Conservation (phyloP, 2,329 filamentous ascomycete species). For the Fusarium verrucosum region DNA sequence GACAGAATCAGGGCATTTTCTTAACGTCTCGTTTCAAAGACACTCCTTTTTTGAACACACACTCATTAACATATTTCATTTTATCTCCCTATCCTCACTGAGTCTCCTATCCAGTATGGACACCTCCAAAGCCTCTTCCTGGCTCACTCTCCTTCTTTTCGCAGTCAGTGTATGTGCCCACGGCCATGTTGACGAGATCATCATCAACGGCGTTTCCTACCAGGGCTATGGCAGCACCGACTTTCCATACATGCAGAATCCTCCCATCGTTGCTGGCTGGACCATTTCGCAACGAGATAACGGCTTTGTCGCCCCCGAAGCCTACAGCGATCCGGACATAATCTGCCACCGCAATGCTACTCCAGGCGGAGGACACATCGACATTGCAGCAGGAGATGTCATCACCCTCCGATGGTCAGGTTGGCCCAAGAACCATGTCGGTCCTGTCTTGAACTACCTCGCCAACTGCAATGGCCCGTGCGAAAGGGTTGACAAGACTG, state of each 20-base stretch:
- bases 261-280: constrained; percentile 54
- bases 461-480: constrained; percentile 56
- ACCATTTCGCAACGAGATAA: constrained; percentile 54
- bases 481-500: constrained; percentile 52
- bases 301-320: constrained; percentile 59
- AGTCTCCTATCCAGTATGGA: constrained; percentile 1
- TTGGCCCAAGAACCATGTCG: constrained; percentile 61
- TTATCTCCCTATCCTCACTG: constrained; percentile 13
- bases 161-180: constrained; percentile 46
- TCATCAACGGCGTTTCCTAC: constrained; percentile 56
- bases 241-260: constrained; percentile 50
- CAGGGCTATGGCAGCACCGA: constrained; percentile 52
- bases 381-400: constrained; percentile 56
- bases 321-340: constrained; percentile 55
- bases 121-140: constrained; percentile 12
- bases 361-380: constrained; percentile 52
- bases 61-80: constrained; percentile 14
- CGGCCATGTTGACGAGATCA: constrained; percentile 55
- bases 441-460: constrained; percentile 59
- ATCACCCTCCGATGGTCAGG: constrained; percentile 59
- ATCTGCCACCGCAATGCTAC: constrained; percentile 58
- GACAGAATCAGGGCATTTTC: not conserved
- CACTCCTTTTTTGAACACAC: constrained; percentile 10
- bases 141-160: constrained; percentile 19
- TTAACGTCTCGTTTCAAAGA: not conserved